Evolutionary conservation across 2,329 filamentous ascomycete genomes (phyloP).

Genomic region (Fusarium sublunatum): DNA sequence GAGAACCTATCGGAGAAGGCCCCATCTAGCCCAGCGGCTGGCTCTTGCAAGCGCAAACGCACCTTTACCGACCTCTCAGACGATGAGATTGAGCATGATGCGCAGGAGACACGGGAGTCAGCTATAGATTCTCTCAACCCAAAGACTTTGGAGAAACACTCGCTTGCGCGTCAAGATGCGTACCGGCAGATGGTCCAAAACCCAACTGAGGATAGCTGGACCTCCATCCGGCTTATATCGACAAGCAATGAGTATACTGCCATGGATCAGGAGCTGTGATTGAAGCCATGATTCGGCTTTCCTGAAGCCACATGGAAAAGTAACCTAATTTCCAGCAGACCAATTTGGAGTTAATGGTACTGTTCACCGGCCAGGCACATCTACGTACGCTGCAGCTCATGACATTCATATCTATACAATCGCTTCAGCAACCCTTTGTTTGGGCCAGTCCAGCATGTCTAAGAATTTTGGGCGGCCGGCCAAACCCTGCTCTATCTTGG

Average conservation of each 20-base stretch:
- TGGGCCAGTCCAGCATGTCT: slow-evolving; percentile 42
- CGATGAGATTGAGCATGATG: background rate
- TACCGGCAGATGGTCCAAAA: slow-evolving; percentile 51
- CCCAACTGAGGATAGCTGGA: slow-evolving; percentile 46
- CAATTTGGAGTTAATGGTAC: background rate
- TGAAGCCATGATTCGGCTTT: background rate
- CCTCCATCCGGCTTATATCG: slow-evolving; percentile 50
- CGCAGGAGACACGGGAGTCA: slow-evolving; percentile 9
- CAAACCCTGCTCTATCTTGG: slow-evolving; percentile 35
- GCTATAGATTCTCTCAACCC: slow-evolving; percentile 31
- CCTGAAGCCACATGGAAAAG: background rate
- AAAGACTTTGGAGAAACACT: slow-evolving; percentile 31
- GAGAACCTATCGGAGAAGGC: background rate
- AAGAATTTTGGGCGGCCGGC: slow-evolving; percentile 32
- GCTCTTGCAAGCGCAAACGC: slow-evolving; percentile 33
- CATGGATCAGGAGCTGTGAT: slow-evolving; percentile 50
- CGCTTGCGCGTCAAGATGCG: slow-evolving; percentile 47
- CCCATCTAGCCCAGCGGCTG: background rate
- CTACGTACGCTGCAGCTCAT: background rate
- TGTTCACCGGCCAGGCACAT: background rate
- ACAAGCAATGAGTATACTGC: slow-evolving; percentile 50
- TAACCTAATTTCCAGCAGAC: background rate
- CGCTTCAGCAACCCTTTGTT: slow-evolving; percentile 29
- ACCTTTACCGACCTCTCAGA: slow-evolving; percentile 24
- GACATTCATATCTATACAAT: slow-evolving; percentile 10